Evolutionary conservation across 192 early-diverging fungal genomes (phyloP).

Genomic region (Powellomyces hirtus): DNA sequence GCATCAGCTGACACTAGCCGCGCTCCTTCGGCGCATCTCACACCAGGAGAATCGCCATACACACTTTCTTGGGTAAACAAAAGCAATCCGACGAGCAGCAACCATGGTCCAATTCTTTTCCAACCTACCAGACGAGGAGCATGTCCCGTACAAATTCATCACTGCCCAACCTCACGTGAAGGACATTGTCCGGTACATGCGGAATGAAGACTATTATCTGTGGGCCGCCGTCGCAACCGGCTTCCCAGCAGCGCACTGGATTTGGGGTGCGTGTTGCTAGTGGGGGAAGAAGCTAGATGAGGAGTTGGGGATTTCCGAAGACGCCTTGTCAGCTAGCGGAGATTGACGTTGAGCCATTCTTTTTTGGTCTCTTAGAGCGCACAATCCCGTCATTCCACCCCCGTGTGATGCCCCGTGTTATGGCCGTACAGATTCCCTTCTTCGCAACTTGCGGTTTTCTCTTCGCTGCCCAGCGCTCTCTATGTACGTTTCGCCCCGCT

Average conservation of each 20-base stretch:
- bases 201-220: slow-evolving; percentile 71
- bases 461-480: slow-evolving; percentile 67
- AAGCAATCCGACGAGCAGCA: too few relatives aligned
- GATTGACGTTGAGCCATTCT: neutral
- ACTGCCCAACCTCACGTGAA: slow-evolving; percentile 88
- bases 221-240: slow-evolving; percentile 60
- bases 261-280: slow-evolving; percentile 61
- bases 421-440: slow-evolving; percentile 53
- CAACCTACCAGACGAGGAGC: slow-evolving; percentile 49
- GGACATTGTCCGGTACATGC: slow-evolving; percentile 88
- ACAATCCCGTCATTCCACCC: slow-evolving; percentile 46
- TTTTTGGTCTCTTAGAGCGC: slow-evolving; percentile 40
- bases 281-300: neutral
- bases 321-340: neutral
- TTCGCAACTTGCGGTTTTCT: slow-evolving; percentile 73
- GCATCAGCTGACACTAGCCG: too few relatives aligned
- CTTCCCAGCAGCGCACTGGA: slow-evolving; percentile 71
- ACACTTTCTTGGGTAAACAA: too few relatives aligned
- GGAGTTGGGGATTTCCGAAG: neutral
- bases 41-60: too few relatives aligned
- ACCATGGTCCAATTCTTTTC: slow-evolving; percentile 40
- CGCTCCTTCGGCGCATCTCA: too few relatives aligned
- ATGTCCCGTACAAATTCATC: slow-evolving; percentile 75
- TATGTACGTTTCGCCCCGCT: slow-evolving; percentile 55
- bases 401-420: slow-evolving; percentile 37